phyloP scores from a whole-genome alignment of 2,329 filamentous ascomycete genomes.

The Stachybotrys chartarum region DNA sequence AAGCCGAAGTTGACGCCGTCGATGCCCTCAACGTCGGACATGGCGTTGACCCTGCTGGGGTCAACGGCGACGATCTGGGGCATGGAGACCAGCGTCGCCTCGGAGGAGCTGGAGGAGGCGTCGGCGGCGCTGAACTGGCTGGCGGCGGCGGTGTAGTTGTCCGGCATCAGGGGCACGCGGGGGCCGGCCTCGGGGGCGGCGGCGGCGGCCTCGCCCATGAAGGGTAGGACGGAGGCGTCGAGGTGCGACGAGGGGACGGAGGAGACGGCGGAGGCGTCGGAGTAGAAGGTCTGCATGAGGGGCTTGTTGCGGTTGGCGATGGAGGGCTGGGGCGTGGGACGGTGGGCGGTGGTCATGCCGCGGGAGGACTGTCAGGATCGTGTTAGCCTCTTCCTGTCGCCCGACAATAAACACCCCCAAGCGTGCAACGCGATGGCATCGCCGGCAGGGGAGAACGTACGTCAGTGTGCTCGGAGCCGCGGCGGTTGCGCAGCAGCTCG shows the following conservation, averaged over 20 bases:
- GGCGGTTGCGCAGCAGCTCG: slow-evolving; percentile 32
- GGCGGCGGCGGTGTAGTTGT: slow-evolving; percentile 40
- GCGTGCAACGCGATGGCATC: neutral
- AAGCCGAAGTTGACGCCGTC: slow-evolving; percentile 51
- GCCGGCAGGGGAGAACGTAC: slow-evolving; percentile 23
- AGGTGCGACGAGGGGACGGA: slow-evolving; percentile 32
- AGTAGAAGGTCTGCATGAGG: slow-evolving; percentile 57
- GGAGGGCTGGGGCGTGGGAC: slow-evolving; percentile 37
- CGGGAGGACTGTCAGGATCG: slow-evolving; percentile 21
- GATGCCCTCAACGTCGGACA: slow-evolving; percentile 43
- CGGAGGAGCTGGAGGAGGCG: slow-evolving; percentile 31
- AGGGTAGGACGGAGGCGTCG: slow-evolving; percentile 48
- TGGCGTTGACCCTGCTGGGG: slow-evolving; percentile 44
- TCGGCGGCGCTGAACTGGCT: slow-evolving; percentile 28
- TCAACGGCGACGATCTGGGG: slow-evolving; percentile 44
- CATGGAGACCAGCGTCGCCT: slow-evolving; percentile 35
- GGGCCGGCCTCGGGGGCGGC: slow-evolving; percentile 30
- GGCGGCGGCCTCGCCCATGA: slow-evolving; percentile 23
- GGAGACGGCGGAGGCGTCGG: slow-evolving; percentile 37
- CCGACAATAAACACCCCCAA: too few species aligned
- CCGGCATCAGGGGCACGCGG: slow-evolving; percentile 53
- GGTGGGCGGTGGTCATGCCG: slow-evolving; percentile 38
- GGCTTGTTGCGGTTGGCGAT: slow-evolving; percentile 40
- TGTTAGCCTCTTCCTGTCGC: too few species aligned
- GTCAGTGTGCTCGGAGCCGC: slow-evolving; percentile 27